Base-by-base conservation (phyloP, 78 protist species). In the Cavenderia fasciculata region DNA sequence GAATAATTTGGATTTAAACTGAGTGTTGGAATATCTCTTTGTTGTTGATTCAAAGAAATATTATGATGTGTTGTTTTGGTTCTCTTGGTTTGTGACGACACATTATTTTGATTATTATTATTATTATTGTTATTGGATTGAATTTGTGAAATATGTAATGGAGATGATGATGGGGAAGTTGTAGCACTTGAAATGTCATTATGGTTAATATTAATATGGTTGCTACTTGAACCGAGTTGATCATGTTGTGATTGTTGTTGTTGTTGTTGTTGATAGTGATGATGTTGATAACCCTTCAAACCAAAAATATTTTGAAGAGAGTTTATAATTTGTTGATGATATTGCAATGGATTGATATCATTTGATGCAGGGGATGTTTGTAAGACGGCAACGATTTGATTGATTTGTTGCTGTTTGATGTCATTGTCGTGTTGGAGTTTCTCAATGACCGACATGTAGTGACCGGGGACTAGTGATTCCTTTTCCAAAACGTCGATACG, bases 401-500 rank as follows among this genome's bases (percentile, higher is more conserved):
- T 47, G 25, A 63, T 33, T 36, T 62, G 44, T 29, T 43, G 19
- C 36, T 34, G 65, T 16, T 76, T 62, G 16, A 10, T 3, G 27
- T 65, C 72, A 11, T 68, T 29, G 65, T 82, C 78, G 0, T 10
- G 4, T 27, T 70, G n/a, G 0, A 82, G 19, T 12, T 29, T 6
- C 10, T 46, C 11, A 21, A 82, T 52, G 18, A 46, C 27, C 29
- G 65, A 27, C 2, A 82, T 5, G 68, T 68, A 68, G 23, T 23
- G 33, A 31, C 68, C 34, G 19, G 89, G 89, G 23, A 68, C 43
- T 25, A 36, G 36, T 4, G 46, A 29, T 34, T 82, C 89, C 33
- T 68, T 66, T 68, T 82, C 77, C 27, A 44, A 54, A 19, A 82
- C 19, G 2, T 23, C 31, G 14, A 68, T 25, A 31, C 51, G 65